These are phyloP conservation scores for Neopestalotiopsis clavispora DNA, from an alignment of 2,329 filamentous ascomycete species.

Conservation along the genomic window DNA sequence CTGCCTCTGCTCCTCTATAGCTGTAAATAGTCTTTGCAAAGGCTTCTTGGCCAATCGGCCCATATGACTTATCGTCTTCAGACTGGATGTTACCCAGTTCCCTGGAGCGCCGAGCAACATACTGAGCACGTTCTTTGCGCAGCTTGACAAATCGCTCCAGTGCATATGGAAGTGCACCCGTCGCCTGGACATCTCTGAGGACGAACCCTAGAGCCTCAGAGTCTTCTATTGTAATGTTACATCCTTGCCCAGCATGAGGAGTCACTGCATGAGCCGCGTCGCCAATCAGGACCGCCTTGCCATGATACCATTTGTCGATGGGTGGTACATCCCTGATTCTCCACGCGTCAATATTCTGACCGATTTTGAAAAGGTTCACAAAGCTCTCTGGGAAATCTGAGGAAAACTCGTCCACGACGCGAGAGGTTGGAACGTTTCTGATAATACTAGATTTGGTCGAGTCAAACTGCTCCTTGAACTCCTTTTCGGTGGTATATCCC, in stretches of 20 bases:
- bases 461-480: slow-evolving; percentile 26
- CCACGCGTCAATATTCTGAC: slow-evolving; percentile 25
- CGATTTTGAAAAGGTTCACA: slow-evolving; percentile 2
- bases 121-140: slow-evolving; percentile 26
- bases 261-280: slow-evolving; percentile 28
- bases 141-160: slow-evolving; percentile 25
- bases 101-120: slow-evolving; percentile 25
- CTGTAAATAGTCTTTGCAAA: slow-evolving; percentile 26
- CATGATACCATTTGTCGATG: slow-evolving; percentile 19
- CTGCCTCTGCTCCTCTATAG: slow-evolving; percentile 25
- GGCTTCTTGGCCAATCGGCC: slow-evolving; percentile 24
- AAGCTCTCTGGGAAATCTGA: slow-evolving; percentile 23
- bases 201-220: slow-evolving; percentile 24
- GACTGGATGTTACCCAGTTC: slow-evolving; percentile 24
- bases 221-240: slow-evolving; percentile 31
- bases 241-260: slow-evolving; percentile 27
- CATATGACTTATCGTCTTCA: slow-evolving; percentile 23
- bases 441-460: slow-evolving; percentile 26
- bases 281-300: slow-evolving; percentile 17
- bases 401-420: slow-evolving; percentile 23
- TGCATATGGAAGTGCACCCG: background rate
- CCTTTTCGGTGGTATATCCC: slow-evolving; percentile 27
- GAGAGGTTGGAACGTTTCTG: slow-evolving; percentile 22
- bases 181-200: slow-evolving; percentile 11
- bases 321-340: slow-evolving; percentile 26